phyloP scores from a whole-genome alignment of 2,329 filamentous ascomycete species.

The Fusarium sp. region DNA sequence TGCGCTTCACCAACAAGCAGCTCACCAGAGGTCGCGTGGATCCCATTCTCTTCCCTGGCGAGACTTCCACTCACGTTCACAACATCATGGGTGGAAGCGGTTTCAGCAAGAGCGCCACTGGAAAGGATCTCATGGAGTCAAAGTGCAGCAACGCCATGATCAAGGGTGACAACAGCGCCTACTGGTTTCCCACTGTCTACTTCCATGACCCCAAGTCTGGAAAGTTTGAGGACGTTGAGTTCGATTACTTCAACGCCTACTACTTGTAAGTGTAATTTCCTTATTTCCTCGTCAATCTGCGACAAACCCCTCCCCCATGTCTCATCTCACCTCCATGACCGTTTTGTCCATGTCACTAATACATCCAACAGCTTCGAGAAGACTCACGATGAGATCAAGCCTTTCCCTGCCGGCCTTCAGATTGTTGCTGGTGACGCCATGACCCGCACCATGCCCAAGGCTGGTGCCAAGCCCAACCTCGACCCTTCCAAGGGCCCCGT shows the following conservation, averaged over 20 bases:
- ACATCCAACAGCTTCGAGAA: constrained; percentile 63
- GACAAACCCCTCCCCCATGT: not conserved
- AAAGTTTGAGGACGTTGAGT: constrained; percentile 71
- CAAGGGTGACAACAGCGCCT: constrained; percentile 76
- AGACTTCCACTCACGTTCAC: constrained; percentile 72
- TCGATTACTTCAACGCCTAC: constrained; percentile 81
- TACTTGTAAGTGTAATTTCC: constrained; percentile 67
- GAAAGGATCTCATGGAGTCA: constrained; percentile 67
- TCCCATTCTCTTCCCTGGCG: constrained; percentile 74
- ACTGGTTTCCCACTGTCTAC: constrained; percentile 81
- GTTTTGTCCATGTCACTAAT: constrained; percentile 21
- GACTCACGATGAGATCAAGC: constrained; percentile 72
- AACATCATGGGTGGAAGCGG: constrained; percentile 76
- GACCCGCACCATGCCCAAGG: constrained; percentile 66
- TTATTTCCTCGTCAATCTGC: not conserved
- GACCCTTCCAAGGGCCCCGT: constrained; percentile 64
- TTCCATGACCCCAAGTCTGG: constrained; percentile 72
- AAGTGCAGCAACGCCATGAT: constrained; percentile 77
- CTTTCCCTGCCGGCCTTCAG: constrained; percentile 77
- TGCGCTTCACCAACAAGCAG: constrained; percentile 75
- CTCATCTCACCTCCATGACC: not conserved
- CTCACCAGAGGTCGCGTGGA: constrained; percentile 73
- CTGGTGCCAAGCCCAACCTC: constrained; percentile 61
- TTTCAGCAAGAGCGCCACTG: constrained; percentile 72
- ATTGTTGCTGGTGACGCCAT: constrained; percentile 75